Percentiles rank a stretch among this genome's conserved stretches.
These are phyloP conservation scores for Lentithecium fluviatile DNA, from an alignment of 495 filamentous ascomycete species.

Conservation along the genomic window DNA sequence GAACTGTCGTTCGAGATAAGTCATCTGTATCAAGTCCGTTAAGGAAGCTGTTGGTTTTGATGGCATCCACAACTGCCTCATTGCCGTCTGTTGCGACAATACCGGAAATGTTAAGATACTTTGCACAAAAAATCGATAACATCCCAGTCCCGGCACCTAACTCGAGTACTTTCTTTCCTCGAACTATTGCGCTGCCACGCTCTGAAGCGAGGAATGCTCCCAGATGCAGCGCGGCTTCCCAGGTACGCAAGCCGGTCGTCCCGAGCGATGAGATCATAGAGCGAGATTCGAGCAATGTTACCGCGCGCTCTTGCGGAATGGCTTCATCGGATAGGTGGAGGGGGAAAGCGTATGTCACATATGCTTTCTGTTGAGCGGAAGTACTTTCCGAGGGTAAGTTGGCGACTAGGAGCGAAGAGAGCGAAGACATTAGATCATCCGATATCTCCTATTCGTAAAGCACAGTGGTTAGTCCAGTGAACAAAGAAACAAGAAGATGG, in stretches of 20 bases:
- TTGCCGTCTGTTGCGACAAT: slow-evolving; percentile 83
- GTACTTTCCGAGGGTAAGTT: slow-evolving; percentile 58
- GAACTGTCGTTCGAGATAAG: slow-evolving; percentile 39
- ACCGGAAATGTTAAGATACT: slow-evolving; percentile 60
- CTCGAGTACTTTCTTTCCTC: slow-evolving; percentile 69
- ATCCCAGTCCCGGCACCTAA: slow-evolving; percentile 88
- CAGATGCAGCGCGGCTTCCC: slow-evolving; percentile 89
- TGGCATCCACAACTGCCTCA: slow-evolving; percentile 63
- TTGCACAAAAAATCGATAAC: slow-evolving; percentile 76
- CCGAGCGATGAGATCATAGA: slow-evolving; percentile 69
- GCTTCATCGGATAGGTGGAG: slow-evolving; percentile 3
- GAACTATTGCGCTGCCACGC: slow-evolving; percentile 48
- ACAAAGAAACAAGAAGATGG: neutral
- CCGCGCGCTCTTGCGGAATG: slow-evolving; percentile 31
- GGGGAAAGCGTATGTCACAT: slow-evolving; percentile 62
- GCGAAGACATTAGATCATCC: slow-evolving; percentile 64
- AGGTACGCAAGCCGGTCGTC: slow-evolving; percentile 85
- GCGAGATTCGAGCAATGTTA: slow-evolving; percentile 70
- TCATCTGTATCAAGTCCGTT: slow-evolving; percentile 55
- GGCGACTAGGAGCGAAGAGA: slow-evolving; percentile 59
- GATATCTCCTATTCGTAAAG: slow-evolving; percentile 64
- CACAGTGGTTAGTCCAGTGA: slow-evolving; percentile 32
- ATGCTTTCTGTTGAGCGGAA: slow-evolving; percentile 71
- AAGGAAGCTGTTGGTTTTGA: slow-evolving; percentile 64
- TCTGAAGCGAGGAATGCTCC: slow-evolving; percentile 61